These are phyloP conservation scores for Xylaria sp. DNA, from an alignment of 2,329 filamentous ascomycete genomes.

Conservation along the genomic window DNA sequence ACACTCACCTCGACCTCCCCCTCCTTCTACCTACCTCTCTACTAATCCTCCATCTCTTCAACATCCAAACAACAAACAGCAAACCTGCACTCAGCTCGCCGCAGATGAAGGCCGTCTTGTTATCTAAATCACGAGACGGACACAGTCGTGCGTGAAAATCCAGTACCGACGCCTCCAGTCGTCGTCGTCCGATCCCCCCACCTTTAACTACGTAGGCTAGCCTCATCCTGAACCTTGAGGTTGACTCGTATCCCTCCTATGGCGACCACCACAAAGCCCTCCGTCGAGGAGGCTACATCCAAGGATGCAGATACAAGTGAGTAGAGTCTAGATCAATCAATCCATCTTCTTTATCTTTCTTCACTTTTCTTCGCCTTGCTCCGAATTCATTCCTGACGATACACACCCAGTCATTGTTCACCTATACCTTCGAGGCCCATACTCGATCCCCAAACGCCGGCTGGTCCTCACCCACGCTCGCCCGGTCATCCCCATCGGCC, in stretches of 20 bases:
- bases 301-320: constrained; percentile 36
- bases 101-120: neutral
- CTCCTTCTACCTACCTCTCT: constrained; percentile 10
- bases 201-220: no score
- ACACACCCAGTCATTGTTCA: constrained; percentile 34
- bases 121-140: neutral
- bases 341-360: neutral
- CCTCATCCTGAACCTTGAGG: neutral
- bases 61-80: neutral
- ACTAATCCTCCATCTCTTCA: neutral
- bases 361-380: neutral
- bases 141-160: neutral
- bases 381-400: constrained; percentile 34
- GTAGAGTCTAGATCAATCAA: constrained; percentile 1
- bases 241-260: no score
- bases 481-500: constrained; percentile 53
- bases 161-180: neutral
- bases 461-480: constrained; percentile 47
- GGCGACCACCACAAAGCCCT: constrained; percentile 24
- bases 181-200: neutral
- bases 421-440: constrained; percentile 18
- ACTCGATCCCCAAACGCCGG: constrained; percentile 42
- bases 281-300: constrained; percentile 13
- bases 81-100: neutral
- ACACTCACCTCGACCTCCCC: constrained; percentile 13